Conservation (phyloP, 257 asterid species). For the Plantago elongata region DNA sequence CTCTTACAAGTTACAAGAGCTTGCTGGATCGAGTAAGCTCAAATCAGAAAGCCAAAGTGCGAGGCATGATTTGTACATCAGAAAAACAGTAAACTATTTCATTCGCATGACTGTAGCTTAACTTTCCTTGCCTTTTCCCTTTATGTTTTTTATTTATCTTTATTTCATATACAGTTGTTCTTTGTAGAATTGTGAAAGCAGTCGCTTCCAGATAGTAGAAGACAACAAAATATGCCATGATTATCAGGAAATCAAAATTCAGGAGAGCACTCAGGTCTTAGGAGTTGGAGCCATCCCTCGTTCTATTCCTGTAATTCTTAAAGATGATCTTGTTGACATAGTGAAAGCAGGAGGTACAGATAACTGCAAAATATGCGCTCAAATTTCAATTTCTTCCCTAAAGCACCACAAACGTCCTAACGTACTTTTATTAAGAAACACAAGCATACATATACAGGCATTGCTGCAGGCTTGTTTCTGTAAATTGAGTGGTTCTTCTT, state of each 20-base stretch:
- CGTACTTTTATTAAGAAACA: constrained; percentile 14
- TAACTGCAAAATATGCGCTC: constrained; percentile 9
- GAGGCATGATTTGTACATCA: constrained; percentile 8
- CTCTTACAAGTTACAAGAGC: constrained; percentile 8
- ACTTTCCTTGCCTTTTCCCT: constrained; percentile 1
- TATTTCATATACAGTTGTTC: constrained; percentile 14
- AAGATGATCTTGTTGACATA: constrained; percentile 92
- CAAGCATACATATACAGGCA: constrained; percentile 1
- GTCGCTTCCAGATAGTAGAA: constrained; percentile 71
- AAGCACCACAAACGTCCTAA: constrained; percentile 5
- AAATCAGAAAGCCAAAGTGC: background rate
- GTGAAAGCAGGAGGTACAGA: constrained; percentile 96
- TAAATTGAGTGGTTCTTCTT: constrained; percentile 16
- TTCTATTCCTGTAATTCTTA: constrained; percentile 81
- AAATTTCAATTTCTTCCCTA: background rate
- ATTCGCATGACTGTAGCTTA: background rate
- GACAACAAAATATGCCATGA: constrained; percentile 81
- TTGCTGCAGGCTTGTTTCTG: constrained; percentile 4
- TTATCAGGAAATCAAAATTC: constrained; percentile 96
- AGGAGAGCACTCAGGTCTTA: constrained; percentile 91
- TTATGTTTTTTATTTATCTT: background rate
- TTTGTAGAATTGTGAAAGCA: constrained; percentile 75
- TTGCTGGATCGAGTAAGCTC: constrained; percentile 13
- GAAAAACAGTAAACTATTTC: background rate
- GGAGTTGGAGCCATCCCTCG: constrained; percentile 99